Base-by-base conservation (phyloP, 1,284 basidiomycete species). In the Agaricales sp. region DNA sequence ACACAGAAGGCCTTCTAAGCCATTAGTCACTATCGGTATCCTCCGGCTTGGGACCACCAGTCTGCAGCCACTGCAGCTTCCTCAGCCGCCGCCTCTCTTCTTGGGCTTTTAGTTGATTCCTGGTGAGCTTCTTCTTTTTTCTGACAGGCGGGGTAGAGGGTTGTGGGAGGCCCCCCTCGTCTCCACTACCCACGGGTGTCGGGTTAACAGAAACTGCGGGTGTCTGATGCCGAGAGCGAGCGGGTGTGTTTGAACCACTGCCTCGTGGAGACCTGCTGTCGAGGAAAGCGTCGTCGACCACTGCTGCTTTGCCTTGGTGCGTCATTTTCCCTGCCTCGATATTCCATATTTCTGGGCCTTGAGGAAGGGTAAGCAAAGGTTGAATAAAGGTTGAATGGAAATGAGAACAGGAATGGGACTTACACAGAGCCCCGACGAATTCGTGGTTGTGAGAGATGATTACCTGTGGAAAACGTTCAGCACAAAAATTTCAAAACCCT, bases 361-460 rank as follows among this genome's bases (percentile, higher is more conserved):
- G 52, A 46, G 57, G 57, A 50, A 57, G 49, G 38, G 37, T n/a
- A n/a, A n/a, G n/a, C n/a, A n/a, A n/a, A n/a, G n/a, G n/a, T n/a
- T n/a, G 22, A 51, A 48, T 47, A 50, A 24, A 41, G 52, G 49
- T 47, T 50, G 16, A 52, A 26, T 49, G 49, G 41, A 51, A 43
- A 54, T 22, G 35, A 21, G 44, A 24, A 41, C 43, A 47, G 18
- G 49, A 43, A 41, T 19, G 11, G 50, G 44, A 77, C 80, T 63
- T 63, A 87, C 92, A 94, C 46, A 94, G 73, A 12, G 90, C 87
- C 38, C 80, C 75, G 23, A 95, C 88, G 59, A 95, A 96, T 72
- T 96, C 92, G 60, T 80, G 72, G 70, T 95, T 95, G 73, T 97
- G 94, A 50, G 92, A 96, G 63, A 98, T 97, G 70, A 96, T 96